Evolutionary conservation across 176 grass and related monocot genomes (phyloP).

Genomic region (Oryza rufipogon): DNA sequence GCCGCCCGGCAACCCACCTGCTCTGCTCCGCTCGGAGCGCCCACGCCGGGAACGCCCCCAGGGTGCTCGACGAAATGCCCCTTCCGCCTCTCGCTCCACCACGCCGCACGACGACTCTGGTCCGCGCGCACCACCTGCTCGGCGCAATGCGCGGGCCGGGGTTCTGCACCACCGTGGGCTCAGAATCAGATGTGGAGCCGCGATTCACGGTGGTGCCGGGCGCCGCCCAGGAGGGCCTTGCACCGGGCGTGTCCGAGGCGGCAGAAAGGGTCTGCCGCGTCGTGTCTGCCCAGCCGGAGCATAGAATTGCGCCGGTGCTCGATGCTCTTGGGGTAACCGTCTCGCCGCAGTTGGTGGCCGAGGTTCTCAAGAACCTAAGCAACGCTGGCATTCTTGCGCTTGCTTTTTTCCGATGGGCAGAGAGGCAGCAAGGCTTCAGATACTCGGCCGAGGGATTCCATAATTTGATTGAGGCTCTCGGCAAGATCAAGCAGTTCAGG

Average conservation of each 20-base stretch:
- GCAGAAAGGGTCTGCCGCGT: constrained; percentile 58
- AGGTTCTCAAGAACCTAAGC: constrained; percentile 65
- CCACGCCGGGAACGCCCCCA: background rate
- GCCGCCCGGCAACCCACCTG: background rate
- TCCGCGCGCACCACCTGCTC: background rate
- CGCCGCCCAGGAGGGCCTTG: background rate
- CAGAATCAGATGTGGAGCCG: background rate
- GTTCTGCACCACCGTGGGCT: constrained; percentile 8
- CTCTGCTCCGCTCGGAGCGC: background rate
- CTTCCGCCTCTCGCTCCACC: background rate
- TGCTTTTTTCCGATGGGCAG: constrained; percentile 71
- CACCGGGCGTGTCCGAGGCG: constrained; percentile 1
- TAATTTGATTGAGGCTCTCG: constrained; percentile 73
- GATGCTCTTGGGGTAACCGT: constrained; percentile 42
- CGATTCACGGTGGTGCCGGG: constrained; percentile 36
- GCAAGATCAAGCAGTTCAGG: constrained; percentile 76
- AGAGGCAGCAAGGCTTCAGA: constrained; percentile 64
- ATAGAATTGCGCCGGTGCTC: constrained; percentile 26
- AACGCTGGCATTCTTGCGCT: constrained; percentile 62
- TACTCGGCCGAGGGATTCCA: constrained; percentile 62
- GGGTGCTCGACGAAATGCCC: constrained; percentile 9
- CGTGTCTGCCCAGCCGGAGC: constrained; percentile 38
- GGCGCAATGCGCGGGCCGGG: background rate
- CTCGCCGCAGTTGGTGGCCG: constrained; percentile 48
- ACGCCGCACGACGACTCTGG: background rate